Percentiles rank a stretch among this genome's conserved stretches.
Conservation (phyloP, 1,284 basidiomycete genomes). For the Takashimella tepidaria region DNA sequence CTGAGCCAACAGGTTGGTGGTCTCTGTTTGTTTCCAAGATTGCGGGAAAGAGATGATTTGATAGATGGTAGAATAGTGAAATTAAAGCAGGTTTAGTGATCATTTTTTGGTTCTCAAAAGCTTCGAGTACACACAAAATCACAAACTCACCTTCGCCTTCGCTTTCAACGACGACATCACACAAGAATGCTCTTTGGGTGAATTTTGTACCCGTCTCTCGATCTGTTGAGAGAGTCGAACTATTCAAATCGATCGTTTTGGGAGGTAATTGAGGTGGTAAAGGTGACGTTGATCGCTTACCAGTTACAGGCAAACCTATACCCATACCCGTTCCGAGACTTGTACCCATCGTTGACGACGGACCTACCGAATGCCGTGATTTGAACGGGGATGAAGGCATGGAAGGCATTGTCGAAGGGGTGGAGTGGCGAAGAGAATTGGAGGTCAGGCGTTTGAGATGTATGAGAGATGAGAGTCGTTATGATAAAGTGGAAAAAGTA, state of each 20-base stretch:
- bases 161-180: conserved; percentile 41
- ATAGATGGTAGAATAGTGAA: too few species aligned
- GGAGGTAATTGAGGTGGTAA: conserved; percentile 7
- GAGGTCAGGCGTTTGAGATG: too few species aligned
- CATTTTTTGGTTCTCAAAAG: too few species aligned
- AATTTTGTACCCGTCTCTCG: conserved; percentile 26
- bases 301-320: neutral
- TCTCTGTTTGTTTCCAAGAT: conserved; percentile 19
- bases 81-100: too few species aligned
- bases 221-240: conserved; percentile 35
- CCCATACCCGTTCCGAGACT: neutral
- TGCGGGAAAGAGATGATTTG: too few species aligned
- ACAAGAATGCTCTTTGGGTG: conserved; percentile 38
- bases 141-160: conserved; percentile 34
- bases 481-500: too few species aligned
- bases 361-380: neutral
- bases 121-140: too few species aligned
- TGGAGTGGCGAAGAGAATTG: neutral
- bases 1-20: conserved; percentile 30
- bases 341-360: neutral
- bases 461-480: too few species aligned
- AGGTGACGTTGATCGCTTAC: neutral
- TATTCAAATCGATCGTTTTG: conserved; percentile 40
- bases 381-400: neutral
- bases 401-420: neutral